Base-by-base conservation (phyloP, 139 green algal genomes). In the Astrephomene gubernaculifera region DNA sequence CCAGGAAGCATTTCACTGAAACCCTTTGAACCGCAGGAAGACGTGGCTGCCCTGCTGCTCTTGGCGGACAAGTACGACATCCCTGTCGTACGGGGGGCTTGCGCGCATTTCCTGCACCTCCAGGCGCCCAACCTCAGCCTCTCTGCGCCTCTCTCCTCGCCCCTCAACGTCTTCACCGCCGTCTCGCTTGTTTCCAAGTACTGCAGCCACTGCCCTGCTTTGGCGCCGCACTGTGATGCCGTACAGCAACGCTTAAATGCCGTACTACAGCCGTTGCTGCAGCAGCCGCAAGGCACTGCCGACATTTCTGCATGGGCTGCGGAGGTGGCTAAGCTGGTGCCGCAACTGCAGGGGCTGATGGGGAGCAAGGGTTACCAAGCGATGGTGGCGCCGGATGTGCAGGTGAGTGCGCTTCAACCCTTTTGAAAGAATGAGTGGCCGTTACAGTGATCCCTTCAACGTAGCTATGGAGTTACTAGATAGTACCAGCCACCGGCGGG, bases 41-140 rank as follows among this genome's bases (percentile, higher is more conserved):
- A 80, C 31, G 31, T 80, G 49, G 17, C 7, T 31, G 21, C 35
- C 31, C 49, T 80, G 72, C 72, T 80, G 6, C 38, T 80, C n/a
- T n/a, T 80, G 72, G 72, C 72, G 2, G 72, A 80, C 72, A 80
- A 80, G 72, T 80, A 80, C 72, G 72, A 80, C 72, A 67, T 80
- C 22, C 45, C 72, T 39, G 35, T 80, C 49, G 45, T 80, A 45
- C 72, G 72, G 6, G 72, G 72, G 33, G 35, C 49, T 35, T 80
- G 72, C 35, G 72, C 72, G 6, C 72, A 80, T 31, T 80, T 67
- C 45, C 71, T 79, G 24, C 31, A 43, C 72, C n/a, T 80, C 10
- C 31, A 80, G 33, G 49, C 35, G 2, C 17, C 45, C 27, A 29
- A 36, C 33, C 33, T 80, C 24, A 17, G 44, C 25, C 17, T 80